Conservation (phyloP, 768 basidiomycete species). For the Sporobolomyces phaffii region DNA sequence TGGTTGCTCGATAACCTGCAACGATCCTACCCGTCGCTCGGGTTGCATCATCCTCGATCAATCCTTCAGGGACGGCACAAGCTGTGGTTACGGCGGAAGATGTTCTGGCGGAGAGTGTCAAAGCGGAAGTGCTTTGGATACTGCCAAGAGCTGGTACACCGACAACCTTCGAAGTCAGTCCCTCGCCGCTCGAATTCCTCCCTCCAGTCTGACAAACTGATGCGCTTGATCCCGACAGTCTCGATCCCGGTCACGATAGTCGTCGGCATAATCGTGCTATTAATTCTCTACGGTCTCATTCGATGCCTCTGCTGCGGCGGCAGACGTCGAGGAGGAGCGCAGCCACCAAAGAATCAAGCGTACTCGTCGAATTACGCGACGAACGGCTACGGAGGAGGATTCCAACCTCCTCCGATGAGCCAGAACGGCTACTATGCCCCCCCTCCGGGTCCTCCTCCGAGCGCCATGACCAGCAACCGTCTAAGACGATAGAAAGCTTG, state of each 20-base stretch:
- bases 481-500: background rate
- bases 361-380: constrained; percentile 8
- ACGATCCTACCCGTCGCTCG: constrained; percentile 58
- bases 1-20: constrained; percentile 72
- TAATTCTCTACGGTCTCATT: constrained; percentile 55
- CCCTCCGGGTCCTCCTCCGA: constrained; percentile 12
- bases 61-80: constrained; percentile 71
- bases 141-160: constrained; percentile 51
- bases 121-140: constrained; percentile 53
- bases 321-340: background rate
- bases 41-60: constrained; percentile 67
- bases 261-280: constrained; percentile 58
- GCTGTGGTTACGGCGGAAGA: constrained; percentile 79
- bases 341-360: background rate
- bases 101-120: constrained; percentile 62
- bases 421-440: constrained; percentile 1
- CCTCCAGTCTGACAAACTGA: constrained; percentile 41
- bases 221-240: constrained; percentile 41
- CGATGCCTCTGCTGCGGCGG: constrained; percentile 29
- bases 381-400: background rate
- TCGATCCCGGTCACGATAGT: constrained; percentile 72
- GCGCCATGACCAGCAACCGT: background rate
- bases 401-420: background rate
- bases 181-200: too few species aligned
- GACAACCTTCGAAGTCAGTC: constrained; percentile 13